A percentile compares a stretch with the other conserved stretches of the same genome.
These are phyloP conservation scores for Strobilomyces echinocephalus DNA, from an alignment of 768 basidiomycete genomes.

Conservation along the genomic window DNA sequence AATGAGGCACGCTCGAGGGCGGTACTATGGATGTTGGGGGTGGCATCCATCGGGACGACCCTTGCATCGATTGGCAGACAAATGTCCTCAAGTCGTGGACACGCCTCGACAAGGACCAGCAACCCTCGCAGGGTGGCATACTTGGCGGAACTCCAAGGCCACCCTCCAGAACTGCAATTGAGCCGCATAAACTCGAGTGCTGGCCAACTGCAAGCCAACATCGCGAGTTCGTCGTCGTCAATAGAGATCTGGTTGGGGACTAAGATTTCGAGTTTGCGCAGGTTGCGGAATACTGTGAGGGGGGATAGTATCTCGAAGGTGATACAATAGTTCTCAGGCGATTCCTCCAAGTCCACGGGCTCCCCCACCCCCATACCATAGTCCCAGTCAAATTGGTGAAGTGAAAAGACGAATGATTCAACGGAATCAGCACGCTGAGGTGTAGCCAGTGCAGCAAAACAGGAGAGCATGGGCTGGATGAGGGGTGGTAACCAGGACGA, in stretches of 20 bases:
- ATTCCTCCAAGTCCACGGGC: background rate
- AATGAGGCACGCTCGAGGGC: background rate
- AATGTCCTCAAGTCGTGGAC: background rate
- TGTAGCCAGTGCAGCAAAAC: background rate
- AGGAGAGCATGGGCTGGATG: background rate
- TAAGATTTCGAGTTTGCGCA: background rate
- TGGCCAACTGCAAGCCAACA: background rate
- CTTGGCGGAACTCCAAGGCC: background rate
- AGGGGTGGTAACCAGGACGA: background rate
- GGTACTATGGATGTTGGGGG: background rate
- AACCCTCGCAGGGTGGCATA: background rate
- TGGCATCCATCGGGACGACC: background rate
- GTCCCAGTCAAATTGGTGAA: background rate
- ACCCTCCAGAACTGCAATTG: background rate
- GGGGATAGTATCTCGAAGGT: background rate
- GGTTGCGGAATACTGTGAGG: background rate
- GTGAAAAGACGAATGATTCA: background rate
- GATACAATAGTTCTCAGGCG: background rate
- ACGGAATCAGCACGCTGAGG: background rate
- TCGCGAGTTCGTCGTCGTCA: background rate
- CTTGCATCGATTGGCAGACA: background rate
- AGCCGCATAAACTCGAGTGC: background rate
- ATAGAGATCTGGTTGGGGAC: background rate
- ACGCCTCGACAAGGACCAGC: background rate
- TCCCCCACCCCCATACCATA: background rate